These are phyloP conservation scores for Gossypium armourianum DNA, from an alignment of 441 rosid species.

Conservation along the genomic window DNA sequence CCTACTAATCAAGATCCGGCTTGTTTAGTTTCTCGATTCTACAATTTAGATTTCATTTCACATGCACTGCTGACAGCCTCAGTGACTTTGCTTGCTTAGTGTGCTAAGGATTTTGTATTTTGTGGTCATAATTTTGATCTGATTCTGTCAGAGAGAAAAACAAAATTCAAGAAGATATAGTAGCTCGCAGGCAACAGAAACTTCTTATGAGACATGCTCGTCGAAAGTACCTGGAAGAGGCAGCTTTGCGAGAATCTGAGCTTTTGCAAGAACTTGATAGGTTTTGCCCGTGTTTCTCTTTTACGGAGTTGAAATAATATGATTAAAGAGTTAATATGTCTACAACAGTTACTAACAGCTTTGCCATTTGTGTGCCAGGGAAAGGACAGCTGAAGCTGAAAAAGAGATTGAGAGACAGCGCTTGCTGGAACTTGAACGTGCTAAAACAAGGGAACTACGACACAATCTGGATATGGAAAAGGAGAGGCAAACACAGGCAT, in stretches of 20 bases:
- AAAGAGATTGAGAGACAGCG: constrained; percentile 72
- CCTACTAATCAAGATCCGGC: not conserved
- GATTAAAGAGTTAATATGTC: constrained; percentile 4
- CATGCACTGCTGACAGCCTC: not conserved
- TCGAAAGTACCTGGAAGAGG: constrained; percentile 60
- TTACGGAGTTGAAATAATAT: constrained; percentile 9
- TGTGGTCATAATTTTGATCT: not conserved
- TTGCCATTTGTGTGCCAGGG: constrained; percentile 30
- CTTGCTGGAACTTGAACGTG: constrained; percentile 59
- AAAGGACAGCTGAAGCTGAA: constrained; percentile 58
- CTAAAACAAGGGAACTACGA: constrained; percentile 64
- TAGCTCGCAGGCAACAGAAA: constrained; percentile 56
- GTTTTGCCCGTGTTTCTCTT: constrained; percentile 25
- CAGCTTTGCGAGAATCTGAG: constrained; percentile 54
- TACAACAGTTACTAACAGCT: constrained; percentile 12
- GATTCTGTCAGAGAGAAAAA: constrained; percentile 45
- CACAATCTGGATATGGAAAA: constrained; percentile 73
- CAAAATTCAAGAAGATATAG: constrained; percentile 47
- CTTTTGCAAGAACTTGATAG: constrained; percentile 67
- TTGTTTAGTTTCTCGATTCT: not conserved
- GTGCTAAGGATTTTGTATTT: not conserved
- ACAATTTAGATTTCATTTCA: not conserved
- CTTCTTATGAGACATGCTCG: constrained; percentile 50
- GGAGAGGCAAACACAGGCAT: constrained; percentile 71
- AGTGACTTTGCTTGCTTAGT: constrained; percentile 2